Evolutionary conservation across 2,329 filamentous ascomycete genomes (phyloP).

Genomic region (Hypoxylon sp.): DNA sequence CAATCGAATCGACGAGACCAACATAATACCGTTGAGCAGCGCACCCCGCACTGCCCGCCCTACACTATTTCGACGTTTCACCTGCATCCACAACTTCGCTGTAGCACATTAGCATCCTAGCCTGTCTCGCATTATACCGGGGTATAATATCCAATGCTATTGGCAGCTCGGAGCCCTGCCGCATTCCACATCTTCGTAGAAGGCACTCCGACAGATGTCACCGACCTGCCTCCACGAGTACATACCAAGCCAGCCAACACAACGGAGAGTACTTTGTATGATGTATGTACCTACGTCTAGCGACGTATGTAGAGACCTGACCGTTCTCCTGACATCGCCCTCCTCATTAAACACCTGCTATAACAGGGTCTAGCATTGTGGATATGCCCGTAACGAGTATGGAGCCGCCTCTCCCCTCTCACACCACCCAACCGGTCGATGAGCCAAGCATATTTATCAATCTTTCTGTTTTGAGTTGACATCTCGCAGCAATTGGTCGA

Average conservation of each 20-base stretch:
- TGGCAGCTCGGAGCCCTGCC: constrained; percentile 12
- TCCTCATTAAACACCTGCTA: constrained; percentile 4
- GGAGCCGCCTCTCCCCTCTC: constrained; percentile 25
- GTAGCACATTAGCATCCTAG: constrained; percentile 28
- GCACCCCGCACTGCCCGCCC: constrained; percentile 13
- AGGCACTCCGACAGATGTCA: constrained; percentile 4
- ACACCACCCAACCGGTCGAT: constrained; percentile 14
- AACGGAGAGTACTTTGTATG: too few relatives aligned
- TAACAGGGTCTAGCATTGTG: constrained; percentile 26
- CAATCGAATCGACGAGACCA: neutral
- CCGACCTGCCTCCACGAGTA: constrained; percentile 5
- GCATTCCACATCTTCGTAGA: constrained; percentile 8
- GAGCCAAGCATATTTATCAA: constrained; percentile 20
- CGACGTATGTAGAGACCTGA: constrained; percentile 13
- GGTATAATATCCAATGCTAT: constrained; percentile 17
- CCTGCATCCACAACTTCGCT: constrained; percentile 23
- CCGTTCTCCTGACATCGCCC: neutral
- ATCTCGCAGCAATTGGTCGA: constrained; percentile 23
- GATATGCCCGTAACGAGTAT: constrained; percentile 23
- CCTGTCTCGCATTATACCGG: constrained; percentile 31
- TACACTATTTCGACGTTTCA: constrained; percentile 34
- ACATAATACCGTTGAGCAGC: neutral
- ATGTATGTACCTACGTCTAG: too few relatives aligned
- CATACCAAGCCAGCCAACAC: too few relatives aligned
- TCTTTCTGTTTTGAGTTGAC: constrained; percentile 29